Base-by-base conservation (phyloP, 768 basidiomycete genomes). In the Leccinum variicolor region DNA sequence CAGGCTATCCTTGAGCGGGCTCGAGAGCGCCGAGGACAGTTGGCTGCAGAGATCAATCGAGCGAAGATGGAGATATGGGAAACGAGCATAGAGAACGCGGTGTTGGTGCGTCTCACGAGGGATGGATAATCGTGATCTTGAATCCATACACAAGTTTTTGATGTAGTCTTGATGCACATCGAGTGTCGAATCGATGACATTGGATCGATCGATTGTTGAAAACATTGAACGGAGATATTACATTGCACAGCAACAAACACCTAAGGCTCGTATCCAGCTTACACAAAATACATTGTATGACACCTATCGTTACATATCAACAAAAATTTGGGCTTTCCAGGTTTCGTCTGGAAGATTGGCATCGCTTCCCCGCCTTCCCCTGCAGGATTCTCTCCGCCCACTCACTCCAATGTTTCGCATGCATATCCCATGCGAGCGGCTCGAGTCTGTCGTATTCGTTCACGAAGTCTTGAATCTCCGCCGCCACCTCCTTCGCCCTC, bases 1-100 rank as follows among this genome's bases (percentile, higher is more conserved):
- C 76, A 73, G 25, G 79, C 77, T 11, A 72, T 86, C 21, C 58
- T 90, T 31, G 73, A 68, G 46, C 77, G 79, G 14, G 88, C 87
- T 14, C 76, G 73, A 54, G 81, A 82, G 63, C 77, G 81, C 64
- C 80, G 82, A 57, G 70, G 72, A 54, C 75, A 81, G 62, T 62
- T 92, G 36, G 72, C 73, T 55, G 72, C 71, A 10, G 84, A 87
- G 71, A 72, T 91, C 47, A 79, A 84, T 50, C 75, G 73, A 53
- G 81, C 84, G 23, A 86, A 86, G 65, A 76, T 82, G 28, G 84
- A 86, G 64, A 70, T 90, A 56, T 90, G 90, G 90, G 87, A 89
- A 73, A 79, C 80, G 52, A 84, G 82, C 41, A 78, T 89, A 52
- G 88, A 89, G 71, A 81, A 84, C 64, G 86, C 84, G n/a, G 83